Evolutionary conservation across 768 basidiomycete genomes (phyloP), one percentile per base, ranked within the genome.

Genomic region (Hortiboletus flavorubellus): DNA sequence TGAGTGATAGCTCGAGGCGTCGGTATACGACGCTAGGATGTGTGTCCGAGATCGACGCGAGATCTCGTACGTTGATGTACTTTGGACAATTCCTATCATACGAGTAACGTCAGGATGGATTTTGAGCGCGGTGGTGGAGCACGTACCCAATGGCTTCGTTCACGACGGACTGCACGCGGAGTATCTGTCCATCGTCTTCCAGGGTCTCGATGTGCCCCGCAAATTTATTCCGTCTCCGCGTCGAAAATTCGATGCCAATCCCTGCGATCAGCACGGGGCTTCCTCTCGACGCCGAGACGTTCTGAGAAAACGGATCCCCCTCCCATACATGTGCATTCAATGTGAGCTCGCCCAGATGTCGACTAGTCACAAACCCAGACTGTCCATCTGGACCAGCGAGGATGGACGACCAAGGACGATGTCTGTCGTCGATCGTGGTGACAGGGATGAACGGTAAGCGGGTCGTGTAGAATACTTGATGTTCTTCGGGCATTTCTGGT

Each of bases 81-180:
- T 87, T 87, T 11, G 85, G 86, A 62, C 85, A 87, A 54, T 85
- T 85, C 43, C 86, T 86, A 44, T n/a, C 11, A 33, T 15, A 4
- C 6, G 8, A 3, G 8, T 0, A 40, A 10, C 8, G 34, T 39
- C 18, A 47, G 5, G 12, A 37, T 31, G 9, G 4, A 29, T 8
- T 8, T 18, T 15, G 23, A 38, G 35, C 2, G 41, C 48, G 8
- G 29, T 41, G 14, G 3, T 8, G 21, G n/a, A 31, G 34, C 8
- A 74, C 78, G 31, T 60, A 84, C 85, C 84, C 84, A 21, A 86
- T 69, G 6, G 85, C 79, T 57, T 86, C 72, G 59, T 84, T 77
- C 16, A 86, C 81, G 9, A 62, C 45, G 2, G 58, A 49, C 46
- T 16, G 56, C 15, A 83, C 45, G 35, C 75, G 73, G 7, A 85